Evolutionary conservation across 441 rosid genomes (phyloP).

Genomic region (Adansonia gregorii): DNA sequence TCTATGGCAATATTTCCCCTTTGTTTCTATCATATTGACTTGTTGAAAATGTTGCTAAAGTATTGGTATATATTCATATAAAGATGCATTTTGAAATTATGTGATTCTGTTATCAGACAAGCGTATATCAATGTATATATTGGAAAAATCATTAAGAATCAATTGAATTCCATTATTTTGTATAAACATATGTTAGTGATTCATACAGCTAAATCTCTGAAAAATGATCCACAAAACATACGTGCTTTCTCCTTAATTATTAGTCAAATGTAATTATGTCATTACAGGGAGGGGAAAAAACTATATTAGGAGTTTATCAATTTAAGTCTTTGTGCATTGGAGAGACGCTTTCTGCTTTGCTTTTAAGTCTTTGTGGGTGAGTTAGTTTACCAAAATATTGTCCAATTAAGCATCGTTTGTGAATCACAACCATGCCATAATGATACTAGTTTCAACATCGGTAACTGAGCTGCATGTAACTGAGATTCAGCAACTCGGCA

Average conservation of each 20-base stretch:
- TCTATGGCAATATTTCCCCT: not conserved
- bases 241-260: not conserved
- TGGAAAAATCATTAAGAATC: not conserved
- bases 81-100: not conserved
- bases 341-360: slow-evolving; percentile 9
- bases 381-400: not conserved
- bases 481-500: not conserved
- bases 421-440: not conserved
- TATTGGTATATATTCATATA: not conserved
- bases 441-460: not conserved
- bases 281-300: not conserved
- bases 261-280: slow-evolving; percentile 16
- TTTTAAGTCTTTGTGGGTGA: not conserved
- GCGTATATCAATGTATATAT: not conserved
- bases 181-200: not conserved
- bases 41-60: not conserved
- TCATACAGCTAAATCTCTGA: not conserved
- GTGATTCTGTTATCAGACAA: not conserved
- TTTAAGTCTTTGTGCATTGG: not conserved
- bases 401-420: not conserved
- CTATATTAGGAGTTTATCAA: not conserved
- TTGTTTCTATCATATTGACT: not conserved
- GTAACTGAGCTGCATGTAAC: not conserved
- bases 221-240: not conserved
- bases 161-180: not conserved